Evolutionary conservation across 345 rosid genomes (phyloP), one percentile per base, ranked within the genome.

Genomic region (Linum tenue): DNA sequence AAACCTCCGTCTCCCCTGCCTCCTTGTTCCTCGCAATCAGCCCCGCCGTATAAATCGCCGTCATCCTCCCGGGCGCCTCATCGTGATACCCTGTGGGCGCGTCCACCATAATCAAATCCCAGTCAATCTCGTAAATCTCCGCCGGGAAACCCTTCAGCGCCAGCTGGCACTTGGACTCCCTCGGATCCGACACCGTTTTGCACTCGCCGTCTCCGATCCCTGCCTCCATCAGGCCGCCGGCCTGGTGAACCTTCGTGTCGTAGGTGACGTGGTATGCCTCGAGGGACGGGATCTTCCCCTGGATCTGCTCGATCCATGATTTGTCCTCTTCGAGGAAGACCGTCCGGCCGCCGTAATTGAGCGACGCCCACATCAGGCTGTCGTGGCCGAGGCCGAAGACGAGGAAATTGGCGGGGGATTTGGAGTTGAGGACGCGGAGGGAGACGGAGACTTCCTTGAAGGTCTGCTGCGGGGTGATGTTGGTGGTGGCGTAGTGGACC

Each of bases 41-140:
- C 63, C 96, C 96, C 11, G 96, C 96, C 2, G 91, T 86, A 72
- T 86, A 92, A 3, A 90, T 88, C 7, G 96, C 96, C 2, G 71
- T 72, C 98, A 92, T 90, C 69, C 98, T 66, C 75, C 98, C 97
- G 5, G 97, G 98, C 7, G 98, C 87, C 38, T 75, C 84, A 9
- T 84, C 83, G 16, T 82, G 80, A 61, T 80, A 92, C 73, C 97
- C 98, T 0, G 98, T 92, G 0, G 98, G 97, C 14, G 98, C 96
- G 60, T 92, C 97, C 63, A 90, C 94, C 96, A 92, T 92, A 41
- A 90, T 92, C 80, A 92, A 40, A 77, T 92, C 96, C 98, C 98
- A 92, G 48, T 81, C 89, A 5, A 55, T 37, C 6, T 85, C 87
- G 62, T 90, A 90, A 3, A 90, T 79, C 31, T 83, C 87, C 3